These are phyloP conservation scores for Suhomyces prunicola DNA, from an alignment of 805 yeast species.

Conservation along the genomic window DNA sequence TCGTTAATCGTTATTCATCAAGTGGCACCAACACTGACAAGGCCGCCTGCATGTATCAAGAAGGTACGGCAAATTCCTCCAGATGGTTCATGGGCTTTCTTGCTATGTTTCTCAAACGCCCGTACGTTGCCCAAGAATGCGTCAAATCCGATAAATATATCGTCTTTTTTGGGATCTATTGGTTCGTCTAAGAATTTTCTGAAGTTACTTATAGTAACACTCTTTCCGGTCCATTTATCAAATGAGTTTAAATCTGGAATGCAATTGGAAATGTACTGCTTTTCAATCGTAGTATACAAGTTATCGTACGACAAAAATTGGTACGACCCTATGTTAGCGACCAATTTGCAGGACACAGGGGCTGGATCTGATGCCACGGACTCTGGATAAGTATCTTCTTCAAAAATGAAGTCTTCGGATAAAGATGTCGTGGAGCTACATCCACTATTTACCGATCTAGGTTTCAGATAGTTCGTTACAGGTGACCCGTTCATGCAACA, in stretches of 20 bases:
- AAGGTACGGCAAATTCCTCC: conserved; percentile 20
- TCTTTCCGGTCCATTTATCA: conserved; percentile 32
- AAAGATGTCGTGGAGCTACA: background rate
- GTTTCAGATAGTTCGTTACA: background rate
- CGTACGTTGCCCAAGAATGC: conserved; percentile 1
- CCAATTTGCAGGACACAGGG: conserved; percentile 1
- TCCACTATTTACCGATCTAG: background rate
- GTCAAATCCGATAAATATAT: conserved; percentile 7
- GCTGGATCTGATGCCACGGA: background rate
- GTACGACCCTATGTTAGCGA: conserved; percentile 7
- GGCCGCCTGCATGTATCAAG: conserved; percentile 26
- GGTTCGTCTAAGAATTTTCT: conserved; percentile 3
- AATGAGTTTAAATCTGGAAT: conserved; percentile 36
- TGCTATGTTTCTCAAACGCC: conserved; percentile 3
- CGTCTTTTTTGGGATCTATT: background rate
- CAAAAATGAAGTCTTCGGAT: background rate
- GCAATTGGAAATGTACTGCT: conserved; percentile 36
- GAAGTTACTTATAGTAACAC: conserved; percentile 8
- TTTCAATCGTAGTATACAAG: conserved; percentile 24
- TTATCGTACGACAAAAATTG: conserved; percentile 15
- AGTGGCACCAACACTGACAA: conserved; percentile 17
- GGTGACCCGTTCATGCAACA: background rate
- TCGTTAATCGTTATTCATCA: background rate
- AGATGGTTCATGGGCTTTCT: background rate
- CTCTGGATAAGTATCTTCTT: background rate